These are phyloP conservation scores for Paulownia fortunei DNA, from an alignment of 257 asterid species.

Conservation along the genomic window DNA sequence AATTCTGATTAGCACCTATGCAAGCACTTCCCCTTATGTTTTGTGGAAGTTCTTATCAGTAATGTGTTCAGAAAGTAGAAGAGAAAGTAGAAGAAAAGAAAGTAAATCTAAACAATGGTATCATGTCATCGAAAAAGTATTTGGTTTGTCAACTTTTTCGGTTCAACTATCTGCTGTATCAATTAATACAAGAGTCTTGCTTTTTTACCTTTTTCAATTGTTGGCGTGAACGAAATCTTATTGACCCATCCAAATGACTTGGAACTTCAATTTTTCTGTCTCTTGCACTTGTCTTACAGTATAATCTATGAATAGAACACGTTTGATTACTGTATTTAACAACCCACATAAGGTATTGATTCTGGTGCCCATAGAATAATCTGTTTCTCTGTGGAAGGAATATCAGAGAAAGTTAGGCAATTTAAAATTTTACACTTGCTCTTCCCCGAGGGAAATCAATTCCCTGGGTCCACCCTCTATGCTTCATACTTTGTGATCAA, in stretches of 20 bases:
- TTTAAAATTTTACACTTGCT: no score
- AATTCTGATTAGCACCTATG: background rate
- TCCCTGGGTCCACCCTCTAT: background rate
- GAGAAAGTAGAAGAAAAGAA: no score
- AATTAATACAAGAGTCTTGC: background rate
- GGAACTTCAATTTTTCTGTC: background rate
- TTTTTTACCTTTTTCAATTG: no score
- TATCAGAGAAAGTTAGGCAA: no score
- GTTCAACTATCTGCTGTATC: background rate
- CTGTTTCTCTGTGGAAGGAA: background rate
- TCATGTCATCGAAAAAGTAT: background rate
- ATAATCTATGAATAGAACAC: background rate
- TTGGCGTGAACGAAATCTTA: no score
- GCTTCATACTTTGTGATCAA: conserved; percentile 6
- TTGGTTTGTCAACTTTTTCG: background rate
- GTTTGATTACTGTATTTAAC: background rate
- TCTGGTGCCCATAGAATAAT: background rate
- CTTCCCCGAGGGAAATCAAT: no score
- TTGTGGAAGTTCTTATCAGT: no score
- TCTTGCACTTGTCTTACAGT: background rate
- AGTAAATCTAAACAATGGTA: background rate
- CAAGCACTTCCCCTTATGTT: no score
- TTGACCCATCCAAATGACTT: background rate
- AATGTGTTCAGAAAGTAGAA: background rate
- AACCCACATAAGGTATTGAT: background rate